Base-by-base conservation (phyloP, 345 rosid genomes). In the Erodium maritimum region DNA sequence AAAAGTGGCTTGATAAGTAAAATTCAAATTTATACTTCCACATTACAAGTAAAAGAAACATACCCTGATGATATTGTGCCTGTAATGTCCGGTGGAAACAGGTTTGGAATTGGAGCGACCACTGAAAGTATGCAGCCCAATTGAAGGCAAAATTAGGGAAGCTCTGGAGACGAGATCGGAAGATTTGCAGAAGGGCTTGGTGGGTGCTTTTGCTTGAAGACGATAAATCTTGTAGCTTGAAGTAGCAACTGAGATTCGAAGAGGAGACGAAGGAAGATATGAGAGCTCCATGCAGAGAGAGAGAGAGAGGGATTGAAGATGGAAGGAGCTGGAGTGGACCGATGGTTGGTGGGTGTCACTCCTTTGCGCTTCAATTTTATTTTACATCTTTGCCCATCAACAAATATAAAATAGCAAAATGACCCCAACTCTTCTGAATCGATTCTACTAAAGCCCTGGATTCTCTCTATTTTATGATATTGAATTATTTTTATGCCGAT, bases 41-140 rank as follows among this genome's bases (percentile, higher is more conserved):
- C 52, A 25, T 5, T 13, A 18, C 50, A 9, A 46, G 50, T 24
- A 50, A n/a, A 58, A 48, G 58, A 57, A 19, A 19, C 66, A 42
- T 77, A 84, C 87, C 84, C 71, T 56, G 69, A 77, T 68, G 52
- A 67, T 63, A 67, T 53, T 70, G 21, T 34, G 72, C 74, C 62
- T 66, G 33, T 3, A 54, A 59, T 19, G 62, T 53, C 56, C 51
- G 52, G 29, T 54, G 8, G 65, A 37, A 16, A 59, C 66, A 59
- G 24, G 64, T 48, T 54, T 62, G 24, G 68, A 63, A 46, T 54
- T 60, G 34, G 68, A 70, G 69, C 65, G 53, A 62, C 55, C 65
- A 45, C 37, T 63, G 55, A 5, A 61, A 64, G 53, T 46, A 61
- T 23, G 54, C 19, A 62, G 62, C 1, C 73, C 78, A 55, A 64